Base-by-base conservation (phyloP, 768 basidiomycete species). In the Tulasnella sp. region DNA sequence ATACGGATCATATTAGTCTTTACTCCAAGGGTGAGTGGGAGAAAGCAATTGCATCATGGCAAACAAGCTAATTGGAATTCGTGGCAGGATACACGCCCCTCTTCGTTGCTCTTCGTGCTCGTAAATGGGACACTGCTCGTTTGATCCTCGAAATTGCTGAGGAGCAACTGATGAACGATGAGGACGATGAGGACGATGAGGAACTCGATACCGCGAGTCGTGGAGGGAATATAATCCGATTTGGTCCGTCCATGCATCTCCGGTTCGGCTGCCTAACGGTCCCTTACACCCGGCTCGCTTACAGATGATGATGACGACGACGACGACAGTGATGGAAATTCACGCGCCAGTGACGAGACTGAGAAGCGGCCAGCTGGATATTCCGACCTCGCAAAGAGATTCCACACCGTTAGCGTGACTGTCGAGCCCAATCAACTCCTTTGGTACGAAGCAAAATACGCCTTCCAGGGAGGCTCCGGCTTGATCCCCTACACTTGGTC, bases 61-160 rank as follows among this genome's bases (percentile, higher is more conserved):
- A 5, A 69, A 6, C 2, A 29, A 25, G 12, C 67, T 69, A 6
- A 31, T 14, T 29, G 17, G n/a, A n/a, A n/a, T n/a, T n/a, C n/a
- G n/a, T n/a, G n/a, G n/a, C n/a, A 54, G 70, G 86, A n/a, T 83
- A 82, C 52, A 87, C 86, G 0, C 87, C 89, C 0, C 82, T 79
- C 6, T 74, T 82, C 72, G 86, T 87, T n/a, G 89, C 89, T 0
- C 77, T 89, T 19, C 80, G 81, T 38, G 85, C 84, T 14, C 84
- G 87, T 9, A 85, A 84, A 29, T 91, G 89, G 89, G 83, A 85
- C 5, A 88, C 89, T 0, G 89, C 88, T 0, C 86, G 85, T 19
- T 81, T 90, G 5, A 84, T 91, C n/a, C 79, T 90, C 31, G 86
- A 87, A 0, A 89, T 90, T 77, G 85, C 88, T 9, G 81, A 82